Evolutionary conservation across 2,329 filamentous ascomycete species (phyloP).

Genomic region (Verticillium longisporum): DNA sequence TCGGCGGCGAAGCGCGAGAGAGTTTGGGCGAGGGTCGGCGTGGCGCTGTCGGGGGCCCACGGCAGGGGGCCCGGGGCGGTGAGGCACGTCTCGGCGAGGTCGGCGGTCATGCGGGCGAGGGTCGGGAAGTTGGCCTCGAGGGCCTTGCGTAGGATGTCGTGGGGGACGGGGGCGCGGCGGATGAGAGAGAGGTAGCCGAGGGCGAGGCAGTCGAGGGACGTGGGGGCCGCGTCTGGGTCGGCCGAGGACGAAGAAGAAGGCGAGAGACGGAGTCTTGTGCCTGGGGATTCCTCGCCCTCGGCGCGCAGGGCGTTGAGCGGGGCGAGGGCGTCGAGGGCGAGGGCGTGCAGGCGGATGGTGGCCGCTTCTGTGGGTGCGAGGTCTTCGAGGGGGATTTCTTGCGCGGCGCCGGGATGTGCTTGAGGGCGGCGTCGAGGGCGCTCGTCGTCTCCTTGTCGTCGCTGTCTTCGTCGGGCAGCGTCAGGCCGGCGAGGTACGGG

Average conservation of each 20-base stretch:
- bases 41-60: conserved; percentile 15
- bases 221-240: conserved; percentile 27
- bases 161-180: conserved; percentile 41
- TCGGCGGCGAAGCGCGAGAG: conserved; percentile 25
- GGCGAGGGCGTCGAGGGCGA: conserved; percentile 65
- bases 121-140: conserved; percentile 17
- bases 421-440: conserved; percentile 18
- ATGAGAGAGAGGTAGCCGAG: conserved; percentile 76
- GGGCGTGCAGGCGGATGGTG: conserved; percentile 67
- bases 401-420: conserved; percentile 20
- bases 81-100: conserved; percentile 17
- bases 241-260: neutral
- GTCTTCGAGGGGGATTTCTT: conserved; percentile 53
- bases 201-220: conserved; percentile 70
- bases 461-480: conserved; percentile 41
- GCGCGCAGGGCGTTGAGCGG: conserved; percentile 57
- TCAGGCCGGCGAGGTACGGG: conserved; percentile 58
- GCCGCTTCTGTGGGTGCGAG: conserved; percentile 65
- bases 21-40: conserved; percentile 15
- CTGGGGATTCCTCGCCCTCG: conserved; percentile 11
- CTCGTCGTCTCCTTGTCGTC: conserved; percentile 20
- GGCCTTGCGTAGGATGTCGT: conserved; percentile 30
- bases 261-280: conserved; percentile 22
- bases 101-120: conserved; percentile 22
- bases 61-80: conserved; percentile 16